These are phyloP conservation scores for Selenicereus undatus DNA, from an alignment of 148 eudicot species.

Conservation along the genomic window DNA sequence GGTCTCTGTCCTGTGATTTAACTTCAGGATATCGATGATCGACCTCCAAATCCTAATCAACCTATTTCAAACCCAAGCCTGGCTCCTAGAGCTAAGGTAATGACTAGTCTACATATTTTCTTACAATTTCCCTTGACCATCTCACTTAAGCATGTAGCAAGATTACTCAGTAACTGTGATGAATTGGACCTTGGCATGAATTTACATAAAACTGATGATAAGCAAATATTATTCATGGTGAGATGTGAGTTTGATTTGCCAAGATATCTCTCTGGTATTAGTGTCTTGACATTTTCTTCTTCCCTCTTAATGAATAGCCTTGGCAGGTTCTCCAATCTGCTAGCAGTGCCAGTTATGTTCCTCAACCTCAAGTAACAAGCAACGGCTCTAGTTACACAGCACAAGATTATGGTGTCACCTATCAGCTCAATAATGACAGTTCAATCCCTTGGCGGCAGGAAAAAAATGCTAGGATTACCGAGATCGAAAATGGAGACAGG, in stretches of 20 bases:
- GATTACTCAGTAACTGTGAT: not conserved
- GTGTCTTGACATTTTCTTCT: constrained; percentile 4
- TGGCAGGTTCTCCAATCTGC: constrained; percentile 61
- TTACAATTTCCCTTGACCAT: not conserved
- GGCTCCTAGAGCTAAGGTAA: constrained; percentile 80
- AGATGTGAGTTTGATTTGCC: not conserved
- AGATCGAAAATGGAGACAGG: constrained; percentile 43
- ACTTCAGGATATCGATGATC: constrained; percentile 84
- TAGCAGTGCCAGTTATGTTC: constrained; percentile 26
- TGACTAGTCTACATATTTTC: not conserved
- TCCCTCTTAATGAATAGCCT: constrained; percentile 46
- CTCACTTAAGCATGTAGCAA: not conserved
- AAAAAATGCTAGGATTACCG: constrained; percentile 50
- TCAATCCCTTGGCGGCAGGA: constrained; percentile 64
- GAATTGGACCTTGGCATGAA: not conserved
- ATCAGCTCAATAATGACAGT: constrained; percentile 43
- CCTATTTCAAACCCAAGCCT: constrained; percentile 68
- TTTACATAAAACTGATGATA: not conserved
- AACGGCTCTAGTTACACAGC: constrained; percentile 26
- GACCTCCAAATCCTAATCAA: constrained; percentile 91
- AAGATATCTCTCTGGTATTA: not conserved
- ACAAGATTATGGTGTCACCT: constrained; percentile 36
- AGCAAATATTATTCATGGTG: not conserved
- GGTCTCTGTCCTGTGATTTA: not conserved
- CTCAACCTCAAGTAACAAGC: constrained; percentile 24